Evolutionary conservation across 306 rosid genomes (phyloP), one percentile per base, ranked within the genome.

Genomic region (Vigna nakashimae): DNA sequence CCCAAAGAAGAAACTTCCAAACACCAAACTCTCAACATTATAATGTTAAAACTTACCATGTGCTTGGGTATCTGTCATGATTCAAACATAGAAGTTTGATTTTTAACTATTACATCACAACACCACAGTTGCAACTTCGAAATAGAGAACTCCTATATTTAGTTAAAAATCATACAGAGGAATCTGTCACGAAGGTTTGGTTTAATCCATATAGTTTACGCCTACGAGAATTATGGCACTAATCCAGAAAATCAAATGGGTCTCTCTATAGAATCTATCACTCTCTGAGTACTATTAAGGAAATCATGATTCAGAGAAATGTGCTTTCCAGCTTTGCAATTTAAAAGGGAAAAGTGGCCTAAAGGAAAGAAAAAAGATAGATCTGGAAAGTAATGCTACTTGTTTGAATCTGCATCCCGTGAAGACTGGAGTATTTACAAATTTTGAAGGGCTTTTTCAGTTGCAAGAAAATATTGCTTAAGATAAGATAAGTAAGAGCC

Each of bases 301-400:
- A 68, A 86, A 84, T 82, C 58, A 78, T 84, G 82, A 84, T 82
- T 69, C 56, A 64, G 79, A 62, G 50, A 81, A 48, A 79, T n/a
- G 52, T 79, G 86, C 86, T 87, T 88, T 90, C 74, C 83, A 87
- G 68, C 58, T 38, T 58, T 75, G 48, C 56, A 78, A 75, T 48
- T 80, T 72, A 70, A 77, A 77, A 66, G 75, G 83, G 42, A 6
- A 59, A 71, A 84, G 75, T 58, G 62, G 45, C 38, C 73, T 73
- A 69, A 78, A 73, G 74, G 62, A 34, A 69, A 60, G 67, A 30
- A 79, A 9, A 67, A 82, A 74, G 85, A 68, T 63, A 30, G 26
- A 79, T 68, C 43, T 69, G 71, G 68, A 73, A 74, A 68, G 67
- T 73, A 70, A 68, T 55, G 46, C 65, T 12, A 9, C 7, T 30